Evolutionary conservation across 306 rosid species (phyloP).

Genomic region (Nissolia schottii): DNA sequence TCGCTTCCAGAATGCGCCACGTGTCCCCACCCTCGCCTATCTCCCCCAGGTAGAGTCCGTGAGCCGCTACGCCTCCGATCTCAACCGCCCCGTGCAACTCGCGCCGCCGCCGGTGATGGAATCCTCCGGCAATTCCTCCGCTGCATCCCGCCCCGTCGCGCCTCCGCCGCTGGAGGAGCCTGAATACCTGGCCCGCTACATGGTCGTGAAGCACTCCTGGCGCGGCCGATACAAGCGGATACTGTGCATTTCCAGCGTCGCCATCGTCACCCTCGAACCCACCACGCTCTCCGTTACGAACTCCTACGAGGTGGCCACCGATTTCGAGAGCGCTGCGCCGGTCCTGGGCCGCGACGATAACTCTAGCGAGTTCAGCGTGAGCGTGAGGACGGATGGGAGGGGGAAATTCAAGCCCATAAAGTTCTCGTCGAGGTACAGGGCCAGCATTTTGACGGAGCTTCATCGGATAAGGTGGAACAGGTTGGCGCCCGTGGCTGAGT

Average conservation of each 20-base stretch:
- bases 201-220: slow-evolving; percentile 94
- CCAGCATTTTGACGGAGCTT: slow-evolving; percentile 86
- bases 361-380: slow-evolving; percentile 74
- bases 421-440: slow-evolving; percentile 82
- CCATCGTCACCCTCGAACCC: slow-evolving; percentile 80
- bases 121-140: slow-evolving; percentile 11
- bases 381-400: slow-evolving; percentile 86
- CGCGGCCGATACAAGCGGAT: slow-evolving; percentile 97
- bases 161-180: slow-evolving; percentile 65
- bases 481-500: slow-evolving; percentile 69
- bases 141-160: slow-evolving; percentile 30
- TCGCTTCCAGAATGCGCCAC: slow-evolving; percentile 74
- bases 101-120: slow-evolving; percentile 41
- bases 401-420: slow-evolving; percentile 81
- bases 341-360: slow-evolving; percentile 74
- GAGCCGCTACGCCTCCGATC: slow-evolving; percentile 54
- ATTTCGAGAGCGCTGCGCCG: slow-evolving; percentile 73
- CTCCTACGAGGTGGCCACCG: slow-evolving; percentile 65
- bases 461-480: slow-evolving; percentile 79
- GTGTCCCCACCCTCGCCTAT: slow-evolving; percentile 72
- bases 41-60: slow-evolving; percentile 68
- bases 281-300: slow-evolving; percentile 77
- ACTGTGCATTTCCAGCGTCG: slow-evolving; percentile 61
- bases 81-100: slow-evolving; percentile 29
- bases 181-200: slow-evolving; percentile 85